Conservation (phyloP, 164 flowering plant species). For the Vitis amurensis region DNA sequence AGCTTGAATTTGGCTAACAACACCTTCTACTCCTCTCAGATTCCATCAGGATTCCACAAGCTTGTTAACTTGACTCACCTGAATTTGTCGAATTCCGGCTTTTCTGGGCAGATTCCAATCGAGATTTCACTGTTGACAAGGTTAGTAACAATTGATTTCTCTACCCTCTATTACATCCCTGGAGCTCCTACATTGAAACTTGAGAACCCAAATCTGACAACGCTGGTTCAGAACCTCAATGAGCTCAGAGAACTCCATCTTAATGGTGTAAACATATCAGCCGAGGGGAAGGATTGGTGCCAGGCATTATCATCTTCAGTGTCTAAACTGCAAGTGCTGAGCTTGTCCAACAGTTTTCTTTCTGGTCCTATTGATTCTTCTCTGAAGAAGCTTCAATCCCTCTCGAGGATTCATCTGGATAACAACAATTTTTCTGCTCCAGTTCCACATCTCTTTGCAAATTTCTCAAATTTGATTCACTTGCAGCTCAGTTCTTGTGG, state of each 20-base stretch:
- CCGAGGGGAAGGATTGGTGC: constrained; percentile 31
- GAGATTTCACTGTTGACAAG: constrained; percentile 27
- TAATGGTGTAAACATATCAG: constrained; percentile 31
- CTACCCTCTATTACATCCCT: constrained; percentile 3
- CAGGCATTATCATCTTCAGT: constrained; percentile 30
- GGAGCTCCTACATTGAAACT: constrained; percentile 14
- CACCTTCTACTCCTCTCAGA: constrained; percentile 19
- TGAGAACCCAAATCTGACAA: constrained; percentile 27
- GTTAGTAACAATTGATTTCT: constrained; percentile 37
- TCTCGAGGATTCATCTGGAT: too few species aligned
- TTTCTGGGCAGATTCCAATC: constrained; percentile 43
- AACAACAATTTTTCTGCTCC: too few species aligned
- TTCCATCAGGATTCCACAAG: constrained; percentile 8
- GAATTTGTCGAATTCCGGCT: constrained; percentile 51
- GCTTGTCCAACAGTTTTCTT: background rate
- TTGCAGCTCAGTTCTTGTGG: too few species aligned
- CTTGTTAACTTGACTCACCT: constrained; percentile 29
- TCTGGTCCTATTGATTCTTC: too few species aligned
- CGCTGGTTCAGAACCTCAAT: constrained; percentile 29
- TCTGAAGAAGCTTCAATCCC: too few species aligned
- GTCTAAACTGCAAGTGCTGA: constrained; percentile 30
- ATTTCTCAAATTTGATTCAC: too few species aligned
- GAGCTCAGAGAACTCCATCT: constrained; percentile 29
- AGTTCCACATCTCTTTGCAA: too few species aligned
- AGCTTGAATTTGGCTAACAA: constrained; percentile 39